Conservation (phyloP, 2,329 filamentous ascomycete genomes). For the Aureobasidium musti region DNA sequence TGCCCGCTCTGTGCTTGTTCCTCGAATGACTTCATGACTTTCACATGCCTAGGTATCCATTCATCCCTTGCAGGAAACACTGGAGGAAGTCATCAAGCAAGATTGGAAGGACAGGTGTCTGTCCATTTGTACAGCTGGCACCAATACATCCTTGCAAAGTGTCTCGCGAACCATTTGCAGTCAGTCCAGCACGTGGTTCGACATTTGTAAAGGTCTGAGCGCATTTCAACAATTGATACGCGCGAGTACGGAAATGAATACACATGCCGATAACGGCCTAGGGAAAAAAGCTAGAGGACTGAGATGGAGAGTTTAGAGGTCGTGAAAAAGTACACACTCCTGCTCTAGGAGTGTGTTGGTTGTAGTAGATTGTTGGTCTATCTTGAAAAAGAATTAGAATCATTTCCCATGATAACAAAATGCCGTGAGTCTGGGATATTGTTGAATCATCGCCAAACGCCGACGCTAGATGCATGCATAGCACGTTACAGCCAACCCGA, state of each 20-base stretch:
- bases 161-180: neutral
- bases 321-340: constrained; percentile 20
- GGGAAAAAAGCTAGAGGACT: neutral
- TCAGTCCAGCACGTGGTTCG: neutral
- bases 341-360: neutral
- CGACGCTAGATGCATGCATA: constrained; percentile 34
- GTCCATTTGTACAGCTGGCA: constrained; percentile 16
- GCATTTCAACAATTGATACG: constrained; percentile 6
- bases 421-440: constrained; percentile 32
- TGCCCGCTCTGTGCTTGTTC: constrained; percentile 14
- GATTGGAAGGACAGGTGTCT: neutral
- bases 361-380: constrained; percentile 26
- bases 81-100: neutral
- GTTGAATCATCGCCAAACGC: constrained; percentile 37
- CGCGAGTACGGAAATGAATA: neutral
- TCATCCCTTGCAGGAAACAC: neutral
- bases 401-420: constrained; percentile 27
- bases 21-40: constrained; percentile 15
- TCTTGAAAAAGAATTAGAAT: constrained; percentile 27
- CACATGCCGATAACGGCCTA: constrained; percentile 1
- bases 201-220: constrained; percentile 11
- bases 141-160: neutral
- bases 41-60: constrained; percentile 8
- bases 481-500: constrained; percentile 31
- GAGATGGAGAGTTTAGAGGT: neutral